These are phyloP conservation scores for Cytospora paraplurivora DNA, from an alignment of 2,329 filamentous ascomycete genomes.

Conservation along the genomic window DNA sequence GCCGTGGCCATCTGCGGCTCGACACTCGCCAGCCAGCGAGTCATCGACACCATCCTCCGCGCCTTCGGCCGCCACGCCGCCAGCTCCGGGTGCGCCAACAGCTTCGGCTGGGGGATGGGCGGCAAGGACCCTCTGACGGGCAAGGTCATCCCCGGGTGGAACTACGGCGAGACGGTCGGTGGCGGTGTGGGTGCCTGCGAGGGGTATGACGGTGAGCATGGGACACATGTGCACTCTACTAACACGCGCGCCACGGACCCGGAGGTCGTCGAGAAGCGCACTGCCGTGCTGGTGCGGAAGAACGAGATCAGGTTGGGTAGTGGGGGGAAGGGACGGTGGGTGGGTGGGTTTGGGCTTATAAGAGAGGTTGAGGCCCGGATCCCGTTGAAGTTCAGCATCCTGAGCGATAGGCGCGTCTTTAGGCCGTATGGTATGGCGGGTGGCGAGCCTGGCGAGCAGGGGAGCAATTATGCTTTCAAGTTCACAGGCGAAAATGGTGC, in stretches of 20 bases:
- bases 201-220: slow-evolving; percentile 35
- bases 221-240: slow-evolving; percentile 36
- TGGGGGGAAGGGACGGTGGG: slow-evolving; percentile 36
- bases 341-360: slow-evolving; percentile 38
- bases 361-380: slow-evolving; percentile 39
- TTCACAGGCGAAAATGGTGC: slow-evolving; percentile 33
- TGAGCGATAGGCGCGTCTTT: slow-evolving; percentile 40
- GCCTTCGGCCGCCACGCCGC: slow-evolving; percentile 30
- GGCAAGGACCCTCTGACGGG: slow-evolving; percentile 30
- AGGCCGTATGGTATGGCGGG: slow-evolving; percentile 40
- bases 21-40: slow-evolving; percentile 26
- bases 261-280: slow-evolving; percentile 40
- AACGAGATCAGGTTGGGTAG: slow-evolving; percentile 35
- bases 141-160: slow-evolving; percentile 31
- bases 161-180: slow-evolving; percentile 38
- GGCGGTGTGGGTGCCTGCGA: slow-evolving; percentile 38
- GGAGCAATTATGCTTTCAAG: slow-evolving; percentile 36
- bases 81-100: slow-evolving; percentile 30
- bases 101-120: slow-evolving; percentile 31
- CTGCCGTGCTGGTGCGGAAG: slow-evolving; percentile 37
- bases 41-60: slow-evolving; percentile 29
- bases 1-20: slow-evolving; percentile 32
- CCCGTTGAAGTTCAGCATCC: slow-evolving; percentile 40
- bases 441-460: slow-evolving; percentile 34
- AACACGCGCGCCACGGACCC: slow-evolving; percentile 37